Evolutionary conservation across 2,329 filamentous ascomycete genomes (phyloP).

Genomic region (Didymella pomorum): DNA sequence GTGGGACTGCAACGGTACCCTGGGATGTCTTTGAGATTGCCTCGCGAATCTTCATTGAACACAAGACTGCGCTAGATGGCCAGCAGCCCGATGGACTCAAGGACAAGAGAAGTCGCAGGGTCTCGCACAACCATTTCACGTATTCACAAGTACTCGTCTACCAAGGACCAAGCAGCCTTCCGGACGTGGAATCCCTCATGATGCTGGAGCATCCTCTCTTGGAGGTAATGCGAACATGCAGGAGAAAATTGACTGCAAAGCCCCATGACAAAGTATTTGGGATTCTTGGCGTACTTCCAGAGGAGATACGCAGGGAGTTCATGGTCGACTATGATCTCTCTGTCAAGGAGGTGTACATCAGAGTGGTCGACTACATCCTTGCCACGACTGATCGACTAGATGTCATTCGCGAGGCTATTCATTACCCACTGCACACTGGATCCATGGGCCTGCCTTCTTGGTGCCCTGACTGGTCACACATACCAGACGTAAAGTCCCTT

Average conservation of each 20-base stretch:
- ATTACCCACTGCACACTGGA: constrained; percentile 2
- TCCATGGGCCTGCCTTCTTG: background rate
- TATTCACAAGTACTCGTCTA: background rate
- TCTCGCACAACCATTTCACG: background rate
- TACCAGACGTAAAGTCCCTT: background rate
- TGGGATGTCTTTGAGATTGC: too few relatives aligned
- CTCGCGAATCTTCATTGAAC: too few relatives aligned
- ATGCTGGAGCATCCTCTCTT: background rate
- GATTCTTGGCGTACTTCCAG: background rate
- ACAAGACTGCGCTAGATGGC: too few relatives aligned
- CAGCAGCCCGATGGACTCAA: too few relatives aligned
- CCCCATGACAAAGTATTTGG: constrained; percentile 2
- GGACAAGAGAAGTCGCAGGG: background rate
- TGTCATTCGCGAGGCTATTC: background rate
- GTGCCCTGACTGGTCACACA: constrained; percentile 10
- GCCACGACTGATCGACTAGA: background rate
- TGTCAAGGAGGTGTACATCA: background rate
- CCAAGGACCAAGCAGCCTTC: background rate
- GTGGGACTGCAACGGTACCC: too few relatives aligned
- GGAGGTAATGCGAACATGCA: background rate
- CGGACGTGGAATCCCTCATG: background rate
- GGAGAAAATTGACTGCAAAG: background rate
- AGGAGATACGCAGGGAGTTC: background rate
- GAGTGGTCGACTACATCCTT: background rate
- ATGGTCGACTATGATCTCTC: background rate